These are phyloP conservation scores for Aegilops bicornis DNA, from an alignment of 176 grass and related monocot genomes.

Conservation along the genomic window DNA sequence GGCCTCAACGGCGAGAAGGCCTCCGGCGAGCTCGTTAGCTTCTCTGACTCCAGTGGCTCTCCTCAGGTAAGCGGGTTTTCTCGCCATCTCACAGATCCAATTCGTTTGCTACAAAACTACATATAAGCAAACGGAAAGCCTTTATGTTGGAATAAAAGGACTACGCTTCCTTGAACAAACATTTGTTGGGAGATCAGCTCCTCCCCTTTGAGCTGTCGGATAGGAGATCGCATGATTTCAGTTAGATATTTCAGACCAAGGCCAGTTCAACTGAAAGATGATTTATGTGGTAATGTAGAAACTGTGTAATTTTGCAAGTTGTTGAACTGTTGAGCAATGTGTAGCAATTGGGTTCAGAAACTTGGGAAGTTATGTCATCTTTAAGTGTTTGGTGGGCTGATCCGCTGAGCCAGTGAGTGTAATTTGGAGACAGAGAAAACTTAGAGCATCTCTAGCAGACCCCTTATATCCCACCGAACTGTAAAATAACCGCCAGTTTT, in stretches of 20 bases:
- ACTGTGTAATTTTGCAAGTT: neutral
- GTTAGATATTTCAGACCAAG: neutral
- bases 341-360: neutral
- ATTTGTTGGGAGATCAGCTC: neutral
- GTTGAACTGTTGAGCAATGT: neutral
- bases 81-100: neutral
- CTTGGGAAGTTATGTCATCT: neutral
- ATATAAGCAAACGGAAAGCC: neutral
- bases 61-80: slow-evolving; percentile 47
- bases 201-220: neutral
- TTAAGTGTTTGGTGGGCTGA: neutral
- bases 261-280: neutral
- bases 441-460: neutral
- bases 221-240: neutral
- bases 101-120: neutral
- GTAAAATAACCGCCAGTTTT: no score
- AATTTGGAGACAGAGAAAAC: neutral
- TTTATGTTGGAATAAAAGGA: neutral
- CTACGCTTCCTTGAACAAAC: neutral
- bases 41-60: slow-evolving; percentile 52
- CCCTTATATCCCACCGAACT: no score
- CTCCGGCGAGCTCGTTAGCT: slow-evolving; percentile 59
- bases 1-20: slow-evolving; percentile 41
- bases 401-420: neutral
- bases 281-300: neutral